phyloP scores from a whole-genome alignment of 2,329 filamentous ascomycete genomes.

The Plectosphaerella cucumerina region DNA sequence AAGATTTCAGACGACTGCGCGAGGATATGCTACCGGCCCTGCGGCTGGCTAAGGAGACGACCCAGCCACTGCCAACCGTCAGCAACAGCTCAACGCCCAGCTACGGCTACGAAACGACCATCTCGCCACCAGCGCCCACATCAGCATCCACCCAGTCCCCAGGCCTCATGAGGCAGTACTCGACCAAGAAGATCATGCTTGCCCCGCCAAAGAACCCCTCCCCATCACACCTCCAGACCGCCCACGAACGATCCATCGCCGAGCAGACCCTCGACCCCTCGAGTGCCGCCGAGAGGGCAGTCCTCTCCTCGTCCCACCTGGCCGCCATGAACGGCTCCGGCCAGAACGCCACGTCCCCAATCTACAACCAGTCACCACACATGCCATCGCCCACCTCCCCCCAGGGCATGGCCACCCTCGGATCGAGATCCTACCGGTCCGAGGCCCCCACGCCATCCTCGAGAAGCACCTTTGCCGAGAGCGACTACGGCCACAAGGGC shows the following conservation, averaged over 20 bases:
- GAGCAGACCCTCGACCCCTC: slow-evolving; percentile 66
- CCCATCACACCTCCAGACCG: slow-evolving; percentile 66
- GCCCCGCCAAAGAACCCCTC: slow-evolving; percentile 73
- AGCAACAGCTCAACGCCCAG: slow-evolving; percentile 30
- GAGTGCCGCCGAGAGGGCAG: slow-evolving; percentile 62
- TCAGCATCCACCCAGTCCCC: slow-evolving; percentile 46
- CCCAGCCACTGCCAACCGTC: slow-evolving; percentile 62
- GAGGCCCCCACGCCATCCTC: slow-evolving; percentile 49
- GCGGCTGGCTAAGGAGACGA: slow-evolving; percentile 85
- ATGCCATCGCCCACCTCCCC: slow-evolving; percentile 68
- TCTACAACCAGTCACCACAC: slow-evolving; percentile 58
- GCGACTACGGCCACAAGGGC: slow-evolving; percentile 18
- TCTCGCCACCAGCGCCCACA: slow-evolving; percentile 55
- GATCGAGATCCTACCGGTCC: slow-evolving; percentile 55
- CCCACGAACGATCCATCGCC: slow-evolving; percentile 61
- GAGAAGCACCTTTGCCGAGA: slow-evolving; percentile 47
- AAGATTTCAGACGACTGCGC: slow-evolving; percentile 82
- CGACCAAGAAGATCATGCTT: slow-evolving; percentile 70
- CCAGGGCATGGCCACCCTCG: slow-evolving; percentile 53
- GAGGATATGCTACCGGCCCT: slow-evolving; percentile 91
- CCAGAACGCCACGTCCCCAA: slow-evolving; percentile 47
- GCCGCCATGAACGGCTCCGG: slow-evolving; percentile 63
- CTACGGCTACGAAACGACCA: slow-evolving; percentile 49
- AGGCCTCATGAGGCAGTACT: slow-evolving; percentile 67
- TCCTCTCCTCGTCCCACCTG: slow-evolving; percentile 65